Conservation (phyloP, 2,329 filamentous ascomycete species). For the Neopestalotiopsis rosae region DNA sequence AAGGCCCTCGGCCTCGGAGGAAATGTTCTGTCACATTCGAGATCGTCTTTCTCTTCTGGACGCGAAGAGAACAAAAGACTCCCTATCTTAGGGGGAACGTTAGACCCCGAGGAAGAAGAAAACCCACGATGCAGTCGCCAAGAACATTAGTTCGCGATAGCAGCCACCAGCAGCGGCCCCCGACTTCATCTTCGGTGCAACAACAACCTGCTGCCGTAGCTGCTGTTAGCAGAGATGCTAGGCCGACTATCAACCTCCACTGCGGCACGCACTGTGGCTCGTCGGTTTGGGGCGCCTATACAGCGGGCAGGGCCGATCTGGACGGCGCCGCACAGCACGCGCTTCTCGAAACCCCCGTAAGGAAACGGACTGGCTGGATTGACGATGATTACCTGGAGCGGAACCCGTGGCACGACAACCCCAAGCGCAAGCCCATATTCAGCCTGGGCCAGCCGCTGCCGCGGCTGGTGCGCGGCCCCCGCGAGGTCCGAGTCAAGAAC, state of each 20-base stretch:
- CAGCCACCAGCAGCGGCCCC: not conserved
- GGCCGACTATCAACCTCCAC: not conserved
- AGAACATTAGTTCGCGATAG: not conserved
- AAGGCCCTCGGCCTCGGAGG: not conserved
- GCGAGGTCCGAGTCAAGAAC: constrained; percentile 13
- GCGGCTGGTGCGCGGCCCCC: constrained; percentile 23
- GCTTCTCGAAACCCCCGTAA: not conserved
- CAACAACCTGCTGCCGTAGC: not conserved
- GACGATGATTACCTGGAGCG: constrained; percentile 28
- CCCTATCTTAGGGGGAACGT: not conserved
- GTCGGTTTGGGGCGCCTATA: not conserved
- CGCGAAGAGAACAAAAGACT: not conserved
- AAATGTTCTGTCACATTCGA: not conserved
- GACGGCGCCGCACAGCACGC: not conserved
- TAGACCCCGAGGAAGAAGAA: not conserved
- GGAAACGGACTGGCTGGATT: constrained; percentile 22
- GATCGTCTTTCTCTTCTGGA: not conserved
- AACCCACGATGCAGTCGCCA: not conserved
- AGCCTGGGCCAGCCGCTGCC: constrained; percentile 32
- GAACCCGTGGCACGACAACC: constrained; percentile 31
- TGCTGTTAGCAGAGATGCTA: not conserved
- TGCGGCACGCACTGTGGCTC: not conserved
- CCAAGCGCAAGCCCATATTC: constrained; percentile 28
- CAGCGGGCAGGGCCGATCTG: not conserved
- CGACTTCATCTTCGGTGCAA: not conserved